Conservation (phyloP, 2,329 filamentous ascomycete genomes). For the Diaporthe vaccinii region DNA sequence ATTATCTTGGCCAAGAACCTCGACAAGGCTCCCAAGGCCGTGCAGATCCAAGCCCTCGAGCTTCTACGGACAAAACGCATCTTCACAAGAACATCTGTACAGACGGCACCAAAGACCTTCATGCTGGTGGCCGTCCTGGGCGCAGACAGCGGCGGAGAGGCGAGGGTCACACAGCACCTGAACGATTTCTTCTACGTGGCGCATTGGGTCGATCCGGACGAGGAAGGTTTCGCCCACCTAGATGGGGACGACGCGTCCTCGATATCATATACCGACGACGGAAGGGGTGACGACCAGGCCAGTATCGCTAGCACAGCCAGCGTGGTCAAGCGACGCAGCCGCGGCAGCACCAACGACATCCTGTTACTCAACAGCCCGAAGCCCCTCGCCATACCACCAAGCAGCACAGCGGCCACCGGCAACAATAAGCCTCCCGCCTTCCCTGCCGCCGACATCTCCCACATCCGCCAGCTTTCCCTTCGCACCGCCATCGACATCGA, state of each 20-base stretch:
- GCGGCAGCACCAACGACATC: constrained; percentile 11
- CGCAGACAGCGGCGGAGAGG: constrained; percentile 59
- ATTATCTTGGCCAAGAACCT: constrained; percentile 87
- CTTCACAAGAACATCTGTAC: constrained; percentile 80
- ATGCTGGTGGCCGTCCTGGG: constrained; percentile 82
- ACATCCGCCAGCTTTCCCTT: constrained; percentile 70
- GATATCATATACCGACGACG: constrained; percentile 40
- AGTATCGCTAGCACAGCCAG: constrained; percentile 54
- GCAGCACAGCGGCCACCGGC: neutral
- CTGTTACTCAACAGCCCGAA: constrained; percentile 26
- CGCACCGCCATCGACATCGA: constrained; percentile 79
- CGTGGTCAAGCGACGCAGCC: constrained; percentile 56
- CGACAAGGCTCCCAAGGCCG: constrained; percentile 76
- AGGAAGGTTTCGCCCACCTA: constrained; percentile 80
- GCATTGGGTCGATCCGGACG: constrained; percentile 80
- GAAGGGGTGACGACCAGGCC: constrained; percentile 35
- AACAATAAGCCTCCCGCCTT: constrained; percentile 42
- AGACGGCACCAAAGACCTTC: constrained; percentile 82
- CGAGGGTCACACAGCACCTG: constrained; percentile 68
- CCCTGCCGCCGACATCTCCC: constrained; percentile 65
- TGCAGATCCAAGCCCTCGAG: constrained; percentile 86
- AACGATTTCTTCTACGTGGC: constrained; percentile 92
- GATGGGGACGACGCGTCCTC: constrained; percentile 67
- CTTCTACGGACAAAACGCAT: constrained; percentile 85
- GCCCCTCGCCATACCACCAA: constrained; percentile 6